Evolutionary conservation across 148 eudicot genomes (phyloP), one percentile per base, ranked within the genome.

Genomic region (Rhododendron vialii): DNA sequence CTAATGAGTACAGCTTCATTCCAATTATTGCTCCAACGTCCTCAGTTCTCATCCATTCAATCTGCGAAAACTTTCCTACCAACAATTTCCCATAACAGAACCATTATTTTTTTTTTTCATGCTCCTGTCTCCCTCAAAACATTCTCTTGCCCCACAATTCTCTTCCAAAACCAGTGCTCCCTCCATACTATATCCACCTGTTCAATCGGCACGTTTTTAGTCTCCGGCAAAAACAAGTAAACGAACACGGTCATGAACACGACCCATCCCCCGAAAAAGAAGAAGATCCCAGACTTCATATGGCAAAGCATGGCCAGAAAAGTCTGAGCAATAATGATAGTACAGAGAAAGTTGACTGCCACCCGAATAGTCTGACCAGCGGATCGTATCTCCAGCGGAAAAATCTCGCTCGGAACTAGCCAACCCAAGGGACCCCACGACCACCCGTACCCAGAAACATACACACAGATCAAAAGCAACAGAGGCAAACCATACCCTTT

Each of bases 201-300:
- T 7, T 82, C 84, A 24, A 82, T 82, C 1, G 84, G 84, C 71
- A 82, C 17, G 22, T 57, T 57, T 28, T 82, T 82, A 8, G 84
- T 82, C 73, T 82, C 84, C 3, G 84, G 84, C 73, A 82, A 2
- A 22, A 82, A 55, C 47, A 57, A 5, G 48, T 82, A 84, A 15
- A 89, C 89, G 47, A 92, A 92, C 0, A 11, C 85, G 0, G 92
- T 90, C 93, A 92, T 92, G 35, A 92, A 38, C 53, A 78, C 38
- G 0, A 90, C 83, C 93, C 93, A 92, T 4, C 90, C 89, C 3
- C 79, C 89, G 2, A 90, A 92, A 53, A 92, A 92, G 87, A 92
- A 89, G 91, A 90, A 92, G 13, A 89, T 36, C 30, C 84, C 47
- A 10, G 71, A 9, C 71, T 82, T 82, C 48, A 82, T 36, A 67